phyloP scores from a whole-genome alignment of 305 asterid genomes.

The Lippia alba region DNA sequence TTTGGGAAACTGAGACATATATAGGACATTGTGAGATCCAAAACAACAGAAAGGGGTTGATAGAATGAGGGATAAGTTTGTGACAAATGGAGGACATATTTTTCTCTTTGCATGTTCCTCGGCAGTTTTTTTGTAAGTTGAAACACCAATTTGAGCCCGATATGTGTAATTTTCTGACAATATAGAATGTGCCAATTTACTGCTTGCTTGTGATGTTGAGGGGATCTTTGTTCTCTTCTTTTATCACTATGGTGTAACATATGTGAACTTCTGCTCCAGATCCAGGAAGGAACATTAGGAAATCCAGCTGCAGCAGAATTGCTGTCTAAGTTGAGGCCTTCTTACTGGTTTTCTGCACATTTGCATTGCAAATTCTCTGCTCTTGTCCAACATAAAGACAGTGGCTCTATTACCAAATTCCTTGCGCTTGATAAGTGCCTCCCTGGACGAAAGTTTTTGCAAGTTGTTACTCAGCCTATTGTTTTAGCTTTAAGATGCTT shows the following conservation, averaged over 20 bases:
- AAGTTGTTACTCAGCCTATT: constrained; percentile 52
- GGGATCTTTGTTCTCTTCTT: background rate
- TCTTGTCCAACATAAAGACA: constrained; percentile 80
- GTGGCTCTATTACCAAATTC: constrained; percentile 77
- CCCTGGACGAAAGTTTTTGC: constrained; percentile 82
- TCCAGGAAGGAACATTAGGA: constrained; percentile 78
- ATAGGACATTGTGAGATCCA: no score
- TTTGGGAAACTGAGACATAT: no score
- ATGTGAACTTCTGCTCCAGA: constrained; percentile 48
- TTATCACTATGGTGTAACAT: constrained; percentile 21
- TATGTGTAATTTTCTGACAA: no score
- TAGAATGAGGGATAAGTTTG: no score
- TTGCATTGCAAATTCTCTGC: constrained; percentile 97
- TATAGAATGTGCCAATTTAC: background rate
- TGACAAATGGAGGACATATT: no score
- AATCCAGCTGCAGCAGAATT: constrained; percentile 87
- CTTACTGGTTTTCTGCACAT: constrained; percentile 96
- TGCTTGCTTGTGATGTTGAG: constrained; percentile 21
- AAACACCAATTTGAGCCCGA: no score
- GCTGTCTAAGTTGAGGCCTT: constrained; percentile 80
- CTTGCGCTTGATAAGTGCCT: constrained; percentile 97
- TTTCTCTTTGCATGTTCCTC: no score
- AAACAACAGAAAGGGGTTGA: no score
- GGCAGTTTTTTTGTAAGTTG: no score
- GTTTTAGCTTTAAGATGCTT: constrained; percentile 23